Evolutionary conservation across 2,329 filamentous ascomycete genomes (phyloP), one percentile per base, ranked within the genome.

Genomic region (Alternaria atra): DNA sequence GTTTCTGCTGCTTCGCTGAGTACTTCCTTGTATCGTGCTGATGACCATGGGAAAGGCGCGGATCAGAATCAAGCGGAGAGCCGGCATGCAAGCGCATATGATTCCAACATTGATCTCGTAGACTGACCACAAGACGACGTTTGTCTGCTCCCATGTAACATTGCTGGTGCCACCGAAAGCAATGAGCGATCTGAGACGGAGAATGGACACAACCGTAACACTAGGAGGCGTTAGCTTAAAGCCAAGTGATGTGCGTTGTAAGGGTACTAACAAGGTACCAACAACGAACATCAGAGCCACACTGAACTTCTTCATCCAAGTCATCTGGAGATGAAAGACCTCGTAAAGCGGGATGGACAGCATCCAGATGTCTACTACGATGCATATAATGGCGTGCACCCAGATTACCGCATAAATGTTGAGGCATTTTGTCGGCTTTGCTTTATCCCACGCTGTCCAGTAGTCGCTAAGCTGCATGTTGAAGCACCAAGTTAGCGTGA

Each of bases 81-180:
- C 68, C 0, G 80, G 80, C 70, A 82, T 76, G 65, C 80, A 80
- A n/a, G 75, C 76, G 60, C 80, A 81, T 12, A 81, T 73, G 46
- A 81, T 77, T 29, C 67, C 69, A 17, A 68, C 58, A 13, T 62
- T 63, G 17, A 63, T 58, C 42, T 70, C 67, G 51, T 68, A 55
- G 12, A 55, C 60, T 2, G 65, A 68, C 67, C 67, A 70, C 15
- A 60, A 17, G 23, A 56, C 60, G 4, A 63, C 44, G 20, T 58
- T 57, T 6, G 53, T 34, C 76, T 68, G 61, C 27, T 79, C 77
- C 70, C 73, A 77, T 20, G 68, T 72, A 9, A 78, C 59, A 62
- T 82, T 82, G 0, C 67, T 47, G 2, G 80, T 80, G 9, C 68
- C 74, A 10, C 76, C 76, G 57, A 83, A 82, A 37, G 73, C 58